phyloP scores from a whole-genome alignment of 2,329 filamentous ascomycete genomes.

The Cercospora sp. region DNA sequence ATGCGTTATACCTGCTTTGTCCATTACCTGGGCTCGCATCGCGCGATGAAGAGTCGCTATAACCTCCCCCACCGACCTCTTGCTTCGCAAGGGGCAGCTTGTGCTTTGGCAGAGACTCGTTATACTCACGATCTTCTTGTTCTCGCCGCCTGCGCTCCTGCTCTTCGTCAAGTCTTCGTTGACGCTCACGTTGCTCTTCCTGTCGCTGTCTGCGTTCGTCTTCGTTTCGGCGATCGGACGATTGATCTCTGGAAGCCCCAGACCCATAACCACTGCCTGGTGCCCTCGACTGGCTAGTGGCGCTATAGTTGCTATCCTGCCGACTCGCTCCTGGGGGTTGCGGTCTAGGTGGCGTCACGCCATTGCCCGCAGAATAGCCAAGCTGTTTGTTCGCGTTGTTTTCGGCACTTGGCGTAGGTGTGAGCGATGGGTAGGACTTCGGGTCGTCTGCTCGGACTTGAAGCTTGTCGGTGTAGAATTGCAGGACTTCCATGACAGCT shows the following conservation, averaged over 20 bases:
- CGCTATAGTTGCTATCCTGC: slow-evolving; percentile 48
- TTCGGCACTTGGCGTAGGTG: slow-evolving; percentile 63
- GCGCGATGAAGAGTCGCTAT: slow-evolving; percentile 45
- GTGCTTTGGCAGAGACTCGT: slow-evolving; percentile 80
- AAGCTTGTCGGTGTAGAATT: slow-evolving; percentile 79
- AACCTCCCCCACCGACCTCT: slow-evolving; percentile 74
- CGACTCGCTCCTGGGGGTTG: slow-evolving; percentile 47
- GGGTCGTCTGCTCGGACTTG: slow-evolving; percentile 73
- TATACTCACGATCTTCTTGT: slow-evolving; percentile 71
- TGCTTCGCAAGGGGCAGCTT: slow-evolving; percentile 82
- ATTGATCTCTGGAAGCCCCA: slow-evolving; percentile 28
- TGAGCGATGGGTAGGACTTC: slow-evolving; percentile 65
- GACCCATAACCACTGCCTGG: slow-evolving; percentile 26
- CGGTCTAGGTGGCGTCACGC: slow-evolving; percentile 52
- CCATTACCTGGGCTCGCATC: slow-evolving; percentile 50
- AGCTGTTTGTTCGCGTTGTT: slow-evolving; percentile 50
- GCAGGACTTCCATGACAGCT: slow-evolving; percentile 71
- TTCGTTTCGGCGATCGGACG: slow-evolving; percentile 39
- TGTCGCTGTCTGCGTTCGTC: slow-evolving; percentile 43
- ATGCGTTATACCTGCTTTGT: slow-evolving; percentile 76
- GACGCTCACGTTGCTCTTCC: slow-evolving; percentile 42
- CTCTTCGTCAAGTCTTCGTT: slow-evolving; percentile 47
- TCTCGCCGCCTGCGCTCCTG: slow-evolving; percentile 58
- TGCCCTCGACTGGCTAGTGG: slow-evolving; percentile 28
- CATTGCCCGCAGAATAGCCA: slow-evolving; percentile 48